Percentiles rank a stretch among this genome's conserved stretches.
These are phyloP conservation scores for Cudoniella acicularis DNA, from an alignment of 495 filamentous ascomycete species.

Conservation along the genomic window DNA sequence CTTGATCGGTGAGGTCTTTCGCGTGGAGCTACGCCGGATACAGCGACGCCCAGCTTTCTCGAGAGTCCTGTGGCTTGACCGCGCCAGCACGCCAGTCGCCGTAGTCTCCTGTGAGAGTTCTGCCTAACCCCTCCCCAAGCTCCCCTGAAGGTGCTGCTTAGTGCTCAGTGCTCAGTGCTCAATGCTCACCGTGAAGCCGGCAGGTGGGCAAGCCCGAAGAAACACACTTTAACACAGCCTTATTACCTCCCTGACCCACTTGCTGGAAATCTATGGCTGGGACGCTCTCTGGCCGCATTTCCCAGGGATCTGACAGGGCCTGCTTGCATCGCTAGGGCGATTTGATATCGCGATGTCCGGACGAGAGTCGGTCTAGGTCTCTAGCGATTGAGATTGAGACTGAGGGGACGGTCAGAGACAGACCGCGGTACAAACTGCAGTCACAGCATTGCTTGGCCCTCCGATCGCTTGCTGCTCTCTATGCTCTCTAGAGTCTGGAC, in stretches of 20 bases:
- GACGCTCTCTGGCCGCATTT: constrained; percentile 2
- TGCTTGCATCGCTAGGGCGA: constrained; percentile 7
- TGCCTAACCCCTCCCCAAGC: neutral
- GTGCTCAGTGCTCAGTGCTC: neutral
- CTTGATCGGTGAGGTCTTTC: neutral
- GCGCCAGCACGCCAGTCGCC: neutral
- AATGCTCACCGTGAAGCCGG: neutral
- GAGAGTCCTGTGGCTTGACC: neutral
- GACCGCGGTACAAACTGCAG: no score
- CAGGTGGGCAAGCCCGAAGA: neutral
- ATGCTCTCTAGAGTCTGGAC: no score
- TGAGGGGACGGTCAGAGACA: no score
- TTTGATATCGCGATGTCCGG: constrained; percentile 20
- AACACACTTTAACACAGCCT: constrained; percentile 18
- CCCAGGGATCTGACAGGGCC: constrained; percentile 13
- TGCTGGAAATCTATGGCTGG: constrained; percentile 12
- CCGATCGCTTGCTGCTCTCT: no score
- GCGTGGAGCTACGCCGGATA: neutral
- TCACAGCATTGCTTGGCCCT: no score
- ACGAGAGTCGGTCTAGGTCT: neutral
- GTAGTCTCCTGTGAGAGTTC: neutral
- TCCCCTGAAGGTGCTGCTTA: neutral
- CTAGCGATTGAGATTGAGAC: neutral
- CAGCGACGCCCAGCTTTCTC: neutral
- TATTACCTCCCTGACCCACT: constrained; percentile 12